Evolutionary conservation across 1,284 basidiomycete genomes (phyloP), one percentile per base, ranked within the genome.

Genomic region (Schizophyllum amplum): DNA sequence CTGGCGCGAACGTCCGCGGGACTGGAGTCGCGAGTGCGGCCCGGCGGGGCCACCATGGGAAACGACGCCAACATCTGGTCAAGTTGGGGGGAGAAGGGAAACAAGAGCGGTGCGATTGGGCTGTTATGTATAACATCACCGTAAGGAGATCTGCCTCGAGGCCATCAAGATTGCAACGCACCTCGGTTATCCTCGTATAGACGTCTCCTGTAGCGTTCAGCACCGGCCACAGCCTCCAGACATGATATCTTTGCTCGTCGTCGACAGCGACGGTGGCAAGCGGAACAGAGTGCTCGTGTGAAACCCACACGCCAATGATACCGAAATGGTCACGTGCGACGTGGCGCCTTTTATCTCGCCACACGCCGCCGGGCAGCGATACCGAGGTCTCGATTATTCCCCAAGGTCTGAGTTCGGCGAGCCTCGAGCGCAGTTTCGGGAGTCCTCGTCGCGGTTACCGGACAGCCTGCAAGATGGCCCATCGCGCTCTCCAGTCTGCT

Each of bases 1-100:
- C 51, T 71, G 67, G 24, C 74, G 71, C 7, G 80, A 82, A 55
- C 80, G 73, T 9, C 80, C 80, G 33, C 79, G 74, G 42, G 64
- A 65, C 7, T 71, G 67, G 9, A 50, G 15, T 42, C 33, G 33
- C 33, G 11, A 17, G 33, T 9, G 33, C 33, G 33, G 33, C 11
- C 33, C 33, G 33, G 33, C 7, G 33, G 33, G 33, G 33, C 33
- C 13, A 42, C 33, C 13, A 42, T 42, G 33, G 33, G 33, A 17
- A 42, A 42, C 33, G 33, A 42, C 33, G 33, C 33, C 11, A 42
- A 17, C 33, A 42, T 42, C 13, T 42, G 33, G 33, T 42, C 4
- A 42, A 42, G 33, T 42, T 42, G 33, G 33, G 33, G 33, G 33
- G 33, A 42, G 33, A 42, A 42, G 33, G 33, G 33, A 42, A 42